These are phyloP conservation scores for Fusarium haematococcum DNA, from an alignment of 2,329 filamentous ascomycete genomes.

Conservation along the genomic window DNA sequence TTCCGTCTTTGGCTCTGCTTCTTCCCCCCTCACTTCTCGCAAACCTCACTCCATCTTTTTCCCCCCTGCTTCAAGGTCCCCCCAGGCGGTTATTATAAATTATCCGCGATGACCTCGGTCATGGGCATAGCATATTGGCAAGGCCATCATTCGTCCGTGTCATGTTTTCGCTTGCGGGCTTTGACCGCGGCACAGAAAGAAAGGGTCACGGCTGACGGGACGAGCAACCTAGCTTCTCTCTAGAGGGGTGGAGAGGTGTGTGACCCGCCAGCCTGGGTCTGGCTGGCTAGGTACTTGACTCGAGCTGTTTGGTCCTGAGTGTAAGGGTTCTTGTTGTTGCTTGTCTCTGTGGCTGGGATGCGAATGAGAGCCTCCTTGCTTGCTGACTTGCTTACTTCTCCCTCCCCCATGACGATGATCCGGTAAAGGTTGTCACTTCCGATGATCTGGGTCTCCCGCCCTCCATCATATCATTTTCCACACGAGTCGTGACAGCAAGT, in stretches of 20 bases:
- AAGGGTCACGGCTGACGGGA: background rate
- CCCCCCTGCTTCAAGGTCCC: background rate
- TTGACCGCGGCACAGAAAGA: background rate
- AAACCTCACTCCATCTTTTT: background rate
- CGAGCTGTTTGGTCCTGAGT: background rate
- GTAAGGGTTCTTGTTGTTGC: background rate
- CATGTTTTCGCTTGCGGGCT: background rate
- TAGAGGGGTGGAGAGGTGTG: background rate
- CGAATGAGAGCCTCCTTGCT: background rate
- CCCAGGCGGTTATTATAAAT: background rate
- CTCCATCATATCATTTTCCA: background rate
- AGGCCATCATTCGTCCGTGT: background rate
- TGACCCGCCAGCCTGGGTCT: constrained; percentile 24
- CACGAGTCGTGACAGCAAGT: background rate
- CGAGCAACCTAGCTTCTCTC: background rate
- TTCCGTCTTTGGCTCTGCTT: background rate
- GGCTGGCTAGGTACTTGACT: constrained; percentile 1
- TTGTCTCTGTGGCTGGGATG: background rate
- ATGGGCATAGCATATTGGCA: background rate
- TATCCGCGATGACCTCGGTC: background rate
- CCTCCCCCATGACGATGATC: constrained; percentile 1
- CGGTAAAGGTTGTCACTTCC: constrained; percentile 10
- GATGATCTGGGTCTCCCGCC: constrained; percentile 15
- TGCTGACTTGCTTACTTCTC: background rate
- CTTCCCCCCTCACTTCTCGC: background rate